phyloP scores from a whole-genome alignment of 352 stramenopile genomes.

The Elongisporangium anandrum region DNA sequence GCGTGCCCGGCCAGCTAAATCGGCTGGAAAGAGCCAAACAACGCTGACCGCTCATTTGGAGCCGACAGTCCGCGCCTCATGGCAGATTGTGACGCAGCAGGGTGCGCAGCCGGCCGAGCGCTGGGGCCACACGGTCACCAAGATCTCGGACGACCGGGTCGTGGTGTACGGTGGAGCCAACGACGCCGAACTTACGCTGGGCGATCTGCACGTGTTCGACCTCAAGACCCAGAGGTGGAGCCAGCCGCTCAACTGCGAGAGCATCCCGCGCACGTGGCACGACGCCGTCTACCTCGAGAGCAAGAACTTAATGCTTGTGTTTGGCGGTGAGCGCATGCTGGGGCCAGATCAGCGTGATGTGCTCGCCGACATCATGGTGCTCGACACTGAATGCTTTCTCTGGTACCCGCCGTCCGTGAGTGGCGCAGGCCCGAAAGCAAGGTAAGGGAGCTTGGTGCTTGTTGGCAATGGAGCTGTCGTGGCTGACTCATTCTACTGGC shows the following conservation, averaged over 20 bases:
- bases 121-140: constrained; percentile 90
- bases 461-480: background rate
- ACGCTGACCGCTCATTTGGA: constrained; percentile 1
- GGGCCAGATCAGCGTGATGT: constrained; percentile 60
- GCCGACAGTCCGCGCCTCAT: constrained; percentile 20
- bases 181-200: constrained; percentile 77
- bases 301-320: constrained; percentile 90
- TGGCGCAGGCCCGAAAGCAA: constrained; percentile 50
- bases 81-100: constrained; percentile 32
- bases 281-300: constrained; percentile 83
- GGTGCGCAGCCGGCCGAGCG: constrained; percentile 41
- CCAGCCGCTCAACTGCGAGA: constrained; percentile 87
- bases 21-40: background rate
- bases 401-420: constrained; percentile 90
- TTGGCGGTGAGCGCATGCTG: constrained; percentile 85
- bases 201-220: constrained; percentile 87
- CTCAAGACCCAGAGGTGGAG: constrained; percentile 69
- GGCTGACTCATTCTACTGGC: background rate
- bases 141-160: constrained; percentile 81
- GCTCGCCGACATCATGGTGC: constrained; percentile 85
- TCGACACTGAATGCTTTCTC: constrained; percentile 92
- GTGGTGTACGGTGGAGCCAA: constrained; percentile 91
- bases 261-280: constrained; percentile 88
- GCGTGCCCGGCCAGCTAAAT: background rate
- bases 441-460: constrained; percentile 3